Evolutionary conservation across 2,329 filamentous ascomycete genomes (phyloP).

Genomic region (Alternaria sp.): DNA sequence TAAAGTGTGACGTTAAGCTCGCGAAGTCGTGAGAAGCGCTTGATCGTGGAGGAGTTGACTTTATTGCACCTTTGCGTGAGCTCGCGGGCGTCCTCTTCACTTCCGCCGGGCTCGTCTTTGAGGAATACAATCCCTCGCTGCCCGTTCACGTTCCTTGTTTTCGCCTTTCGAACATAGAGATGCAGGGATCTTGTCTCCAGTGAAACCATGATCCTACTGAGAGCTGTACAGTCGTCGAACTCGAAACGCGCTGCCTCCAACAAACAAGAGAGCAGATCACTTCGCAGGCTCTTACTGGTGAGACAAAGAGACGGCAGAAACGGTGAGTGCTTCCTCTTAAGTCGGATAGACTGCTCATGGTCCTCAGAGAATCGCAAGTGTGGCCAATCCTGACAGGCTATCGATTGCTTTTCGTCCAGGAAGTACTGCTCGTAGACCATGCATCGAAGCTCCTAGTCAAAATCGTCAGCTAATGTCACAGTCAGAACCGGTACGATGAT

Average conservation of each 20-base stretch:
- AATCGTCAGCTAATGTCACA: neutral
- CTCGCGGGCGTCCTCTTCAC: neutral
- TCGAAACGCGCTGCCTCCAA: neutral
- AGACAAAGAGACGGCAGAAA: slow-evolving; percentile 4
- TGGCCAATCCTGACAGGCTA: neutral
- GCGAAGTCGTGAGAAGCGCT: neutral
- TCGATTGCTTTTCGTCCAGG: slow-evolving; percentile 1
- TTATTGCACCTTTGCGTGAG: neutral
- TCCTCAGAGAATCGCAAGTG: neutral
- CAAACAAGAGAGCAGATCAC: neutral
- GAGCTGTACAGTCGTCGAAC: neutral
- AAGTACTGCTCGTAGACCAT: slow-evolving; percentile 11
- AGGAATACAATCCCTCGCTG: neutral
- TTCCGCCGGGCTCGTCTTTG: neutral
- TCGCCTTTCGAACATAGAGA: neutral
- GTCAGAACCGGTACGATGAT: neutral
- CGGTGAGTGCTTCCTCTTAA: neutral
- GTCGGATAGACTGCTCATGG: neutral
- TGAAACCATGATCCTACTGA: neutral
- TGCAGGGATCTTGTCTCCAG: neutral
- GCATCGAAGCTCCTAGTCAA: neutral
- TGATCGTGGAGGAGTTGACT: neutral
- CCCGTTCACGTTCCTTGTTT: neutral
- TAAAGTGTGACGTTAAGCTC: neutral
- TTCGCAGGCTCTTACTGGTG: neutral